A percentile compares a stretch with the other conserved stretches of the same genome.
phyloP scores from a whole-genome alignment of 2,329 filamentous ascomycete genomes.

The Coniochaeta hoffmannii region DNA sequence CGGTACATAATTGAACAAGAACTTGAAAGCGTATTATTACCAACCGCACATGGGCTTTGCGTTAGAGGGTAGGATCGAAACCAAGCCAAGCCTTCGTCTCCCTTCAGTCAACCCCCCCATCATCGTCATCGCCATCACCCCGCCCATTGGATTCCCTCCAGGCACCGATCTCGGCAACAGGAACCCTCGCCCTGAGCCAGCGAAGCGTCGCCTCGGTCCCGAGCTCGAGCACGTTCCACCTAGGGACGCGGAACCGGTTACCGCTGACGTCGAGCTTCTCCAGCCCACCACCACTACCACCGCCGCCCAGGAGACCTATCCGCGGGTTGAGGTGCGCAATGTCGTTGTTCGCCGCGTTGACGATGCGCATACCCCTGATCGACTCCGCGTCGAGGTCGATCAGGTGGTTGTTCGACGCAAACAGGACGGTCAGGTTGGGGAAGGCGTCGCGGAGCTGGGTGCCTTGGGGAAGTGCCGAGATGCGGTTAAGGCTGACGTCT shows the following conservation, averaged over 20 bases:
- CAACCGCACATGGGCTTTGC: background rate
- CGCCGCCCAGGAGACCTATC: constrained; percentile 66
- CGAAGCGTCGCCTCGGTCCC: constrained; percentile 78
- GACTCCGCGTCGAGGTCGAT: constrained; percentile 64
- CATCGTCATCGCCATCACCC: constrained; percentile 22
- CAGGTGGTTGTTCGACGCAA: constrained; percentile 75
- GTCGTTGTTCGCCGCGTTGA: constrained; percentile 80
- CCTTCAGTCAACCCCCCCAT: constrained; percentile 2
- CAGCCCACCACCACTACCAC: constrained; percentile 35
- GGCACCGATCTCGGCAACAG: constrained; percentile 49
- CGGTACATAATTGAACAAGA: background rate
- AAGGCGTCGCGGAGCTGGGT: constrained; percentile 54
- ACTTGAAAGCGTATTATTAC: background rate
- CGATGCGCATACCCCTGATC: constrained; percentile 64
- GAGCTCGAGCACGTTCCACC: constrained; percentile 75
- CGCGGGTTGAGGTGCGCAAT: constrained; percentile 75
- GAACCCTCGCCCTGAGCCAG: constrained; percentile 73
- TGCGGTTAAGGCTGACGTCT: constrained; percentile 76
- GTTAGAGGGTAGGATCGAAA: no score
- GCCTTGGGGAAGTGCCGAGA: constrained; percentile 57
- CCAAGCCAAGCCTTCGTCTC: background rate
- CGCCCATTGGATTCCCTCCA: constrained; percentile 40
- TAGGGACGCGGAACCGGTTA: constrained; percentile 82
- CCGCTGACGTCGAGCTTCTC: constrained; percentile 70
- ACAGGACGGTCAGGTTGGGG: constrained; percentile 61